These are phyloP conservation scores for Canariomyces notabilis DNA, from an alignment of 2,329 filamentous ascomycete genomes.

Conservation along the genomic window DNA sequence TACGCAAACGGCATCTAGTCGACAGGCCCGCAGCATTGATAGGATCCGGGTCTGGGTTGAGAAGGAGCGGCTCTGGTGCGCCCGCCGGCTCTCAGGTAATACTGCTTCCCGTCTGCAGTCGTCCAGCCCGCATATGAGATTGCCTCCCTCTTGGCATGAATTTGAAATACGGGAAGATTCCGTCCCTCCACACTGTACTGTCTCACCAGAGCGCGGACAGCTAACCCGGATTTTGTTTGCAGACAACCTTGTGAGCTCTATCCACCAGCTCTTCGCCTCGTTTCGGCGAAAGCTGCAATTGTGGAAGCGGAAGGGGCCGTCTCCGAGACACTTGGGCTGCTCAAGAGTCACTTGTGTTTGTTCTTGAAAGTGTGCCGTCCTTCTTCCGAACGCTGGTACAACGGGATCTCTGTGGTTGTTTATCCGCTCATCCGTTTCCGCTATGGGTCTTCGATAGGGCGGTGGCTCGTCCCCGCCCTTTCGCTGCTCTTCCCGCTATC, in stretches of 20 bases:
- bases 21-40: conserved; percentile 14
- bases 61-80: conserved; percentile 7
- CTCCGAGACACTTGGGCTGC: neutral
- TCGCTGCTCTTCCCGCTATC: neutral
- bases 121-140: conserved; percentile 8
- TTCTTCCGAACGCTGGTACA: neutral
- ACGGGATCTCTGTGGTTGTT: neutral
- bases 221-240: conserved; percentile 8
- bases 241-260: neutral
- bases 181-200: conserved; percentile 8
- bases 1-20: conserved; percentile 4
- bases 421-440: neutral
- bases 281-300: neutral
- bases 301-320: neutral
- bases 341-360: neutral
- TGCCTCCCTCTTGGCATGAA: conserved; percentile 11
- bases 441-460: neutral
- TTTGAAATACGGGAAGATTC: conserved; percentile 17
- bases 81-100: conserved; percentile 12
- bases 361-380: neutral
- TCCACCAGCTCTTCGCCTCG: neutral
- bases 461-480: neutral
- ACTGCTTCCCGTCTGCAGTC: conserved; percentile 16
- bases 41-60: conserved; percentile 7
- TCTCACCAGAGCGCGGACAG: conserved; percentile 8